A percentile compares a stretch with the other conserved stretches of the same genome.
Evolutionary conservation across 371 early-diverging fungal genomes (phyloP).

Genomic region (Sanchytrium tribonematis): DNA sequence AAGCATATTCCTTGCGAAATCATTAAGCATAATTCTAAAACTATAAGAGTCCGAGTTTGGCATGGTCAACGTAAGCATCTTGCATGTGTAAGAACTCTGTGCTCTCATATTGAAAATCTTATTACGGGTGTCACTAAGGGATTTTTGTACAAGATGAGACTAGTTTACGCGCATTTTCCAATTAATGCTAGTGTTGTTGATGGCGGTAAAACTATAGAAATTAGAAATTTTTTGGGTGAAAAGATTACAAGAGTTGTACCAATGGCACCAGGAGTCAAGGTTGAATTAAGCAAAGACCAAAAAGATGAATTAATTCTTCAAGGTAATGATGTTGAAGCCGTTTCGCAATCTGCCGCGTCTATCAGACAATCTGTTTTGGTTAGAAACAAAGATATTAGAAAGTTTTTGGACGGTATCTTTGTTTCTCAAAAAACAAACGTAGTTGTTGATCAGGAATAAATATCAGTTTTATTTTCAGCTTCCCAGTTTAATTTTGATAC

Average conservation of each 20-base stretch:
- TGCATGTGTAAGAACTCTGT: constrained; percentile 90
- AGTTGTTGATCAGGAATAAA: neutral
- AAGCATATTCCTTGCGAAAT: constrained; percentile 83
- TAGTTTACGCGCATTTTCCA: constrained; percentile 98
- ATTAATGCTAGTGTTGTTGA: constrained; percentile 85
- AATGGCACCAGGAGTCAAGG: constrained; percentile 72
- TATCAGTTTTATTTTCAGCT: neutral
- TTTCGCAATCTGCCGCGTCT: constrained; percentile 82
- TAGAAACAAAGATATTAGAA: constrained; percentile 91
- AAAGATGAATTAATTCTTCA: constrained; percentile 91
- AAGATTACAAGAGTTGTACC: constrained; percentile 66
- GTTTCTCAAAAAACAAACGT: constrained; percentile 6
- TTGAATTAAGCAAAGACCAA: constrained; percentile 45
- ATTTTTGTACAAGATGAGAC: constrained; percentile 97
- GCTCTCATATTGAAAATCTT: constrained; percentile 88
- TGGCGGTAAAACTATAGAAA: constrained; percentile 54
- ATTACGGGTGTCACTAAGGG: constrained; percentile 97
- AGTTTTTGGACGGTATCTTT: constrained; percentile 89
- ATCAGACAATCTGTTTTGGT: constrained; percentile 62
- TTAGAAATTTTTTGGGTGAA: constrained; percentile 99
- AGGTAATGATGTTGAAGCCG: constrained; percentile 89
- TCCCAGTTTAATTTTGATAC: too few relatives aligned
- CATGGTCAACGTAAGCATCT: constrained; percentile 92
- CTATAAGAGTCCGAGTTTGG: constrained; percentile 69
- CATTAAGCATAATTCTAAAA: constrained; percentile 32